These are phyloP conservation scores for Solanum chilense DNA, from an alignment of 257 asterid genomes.

Conservation along the genomic window DNA sequence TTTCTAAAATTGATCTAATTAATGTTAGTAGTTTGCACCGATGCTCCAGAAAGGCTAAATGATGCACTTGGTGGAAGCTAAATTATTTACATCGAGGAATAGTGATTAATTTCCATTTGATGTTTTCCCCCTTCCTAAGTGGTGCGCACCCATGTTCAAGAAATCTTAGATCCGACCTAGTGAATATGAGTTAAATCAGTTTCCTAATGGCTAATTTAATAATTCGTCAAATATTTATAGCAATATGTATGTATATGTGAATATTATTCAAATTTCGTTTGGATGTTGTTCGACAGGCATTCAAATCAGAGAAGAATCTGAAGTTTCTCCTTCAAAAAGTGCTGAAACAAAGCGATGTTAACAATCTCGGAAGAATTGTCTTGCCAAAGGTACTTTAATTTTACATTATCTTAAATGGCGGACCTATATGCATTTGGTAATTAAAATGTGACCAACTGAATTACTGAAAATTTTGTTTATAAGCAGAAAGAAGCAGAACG, in stretches of 20 bases:
- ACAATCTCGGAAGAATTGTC: slow-evolving; percentile 91
- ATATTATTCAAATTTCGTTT: not conserved
- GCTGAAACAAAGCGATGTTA: slow-evolving; percentile 95
- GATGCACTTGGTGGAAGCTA: not conserved
- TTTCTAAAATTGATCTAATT: not conserved
- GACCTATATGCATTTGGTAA: not conserved
- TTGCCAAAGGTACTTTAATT: slow-evolving; percentile 59
- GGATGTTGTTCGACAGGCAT: slow-evolving; percentile 13
- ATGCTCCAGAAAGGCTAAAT: not conserved
- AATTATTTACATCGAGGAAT: not conserved
- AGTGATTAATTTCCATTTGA: not conserved
- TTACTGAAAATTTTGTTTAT: not conserved
- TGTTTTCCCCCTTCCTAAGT: not conserved
- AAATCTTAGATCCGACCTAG: not conserved
- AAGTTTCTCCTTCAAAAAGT: slow-evolving; percentile 92
- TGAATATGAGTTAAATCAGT: not conserved
- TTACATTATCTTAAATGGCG: not conserved
- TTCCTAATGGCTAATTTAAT: not conserved
- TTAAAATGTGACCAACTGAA: not conserved
- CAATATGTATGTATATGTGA: not conserved
- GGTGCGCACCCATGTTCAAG: not conserved
- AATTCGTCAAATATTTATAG: not conserved
- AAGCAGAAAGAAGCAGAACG: slow-evolving; percentile 36
- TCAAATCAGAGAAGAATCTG: slow-evolving; percentile 64
- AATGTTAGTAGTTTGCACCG: not conserved